These are phyloP conservation scores for Bodo saltans DNA, from an alignment of 78 protist species.

Conservation along the genomic window DNA sequence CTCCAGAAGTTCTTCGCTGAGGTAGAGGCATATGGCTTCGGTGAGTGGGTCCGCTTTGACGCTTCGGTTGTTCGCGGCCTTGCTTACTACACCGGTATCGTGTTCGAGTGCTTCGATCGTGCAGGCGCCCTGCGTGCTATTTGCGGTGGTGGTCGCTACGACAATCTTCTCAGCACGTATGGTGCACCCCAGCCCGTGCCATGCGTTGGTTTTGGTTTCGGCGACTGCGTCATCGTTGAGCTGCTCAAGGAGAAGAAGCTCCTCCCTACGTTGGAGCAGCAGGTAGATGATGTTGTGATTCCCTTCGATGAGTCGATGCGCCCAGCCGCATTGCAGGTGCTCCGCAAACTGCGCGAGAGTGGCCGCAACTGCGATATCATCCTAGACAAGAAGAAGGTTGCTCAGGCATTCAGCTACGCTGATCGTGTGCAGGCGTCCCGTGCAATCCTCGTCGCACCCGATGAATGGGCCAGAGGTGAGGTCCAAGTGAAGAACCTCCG, in stretches of 20 bases:
- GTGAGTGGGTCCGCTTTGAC: conserved; percentile 52
- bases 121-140: conserved; percentile 46
- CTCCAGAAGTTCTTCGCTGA: conserved; percentile 12
- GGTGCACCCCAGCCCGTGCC: conserved; percentile 39
- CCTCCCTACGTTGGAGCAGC: conserved; percentile 19
- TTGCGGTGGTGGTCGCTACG: conserved; percentile 64
- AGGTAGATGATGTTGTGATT: conserved; percentile 14
- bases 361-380: conserved; percentile 41
- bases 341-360: conserved; percentile 32
- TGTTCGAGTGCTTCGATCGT: conserved; percentile 65
- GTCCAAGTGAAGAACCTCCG: conserved; percentile 37
- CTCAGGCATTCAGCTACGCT: conserved; percentile 51
- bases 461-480: conserved; percentile 44
- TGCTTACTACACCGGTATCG: conserved; percentile 69
- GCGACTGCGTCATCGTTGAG: conserved; percentile 69
- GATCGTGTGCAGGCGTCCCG: conserved; percentile 51
- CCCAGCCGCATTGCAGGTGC: conserved; percentile 22
- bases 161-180: conserved; percentile 45
- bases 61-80: conserved; percentile 66
- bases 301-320: conserved; percentile 49
- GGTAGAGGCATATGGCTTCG: conserved; percentile 53
- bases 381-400: conserved; percentile 4
- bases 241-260: conserved; percentile 36
- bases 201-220: conserved; percentile 66
- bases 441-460: conserved; percentile 54